These are phyloP conservation scores for Omphalotus guepiniiformis DNA, from an alignment of 768 basidiomycete species.

Conservation along the genomic window DNA sequence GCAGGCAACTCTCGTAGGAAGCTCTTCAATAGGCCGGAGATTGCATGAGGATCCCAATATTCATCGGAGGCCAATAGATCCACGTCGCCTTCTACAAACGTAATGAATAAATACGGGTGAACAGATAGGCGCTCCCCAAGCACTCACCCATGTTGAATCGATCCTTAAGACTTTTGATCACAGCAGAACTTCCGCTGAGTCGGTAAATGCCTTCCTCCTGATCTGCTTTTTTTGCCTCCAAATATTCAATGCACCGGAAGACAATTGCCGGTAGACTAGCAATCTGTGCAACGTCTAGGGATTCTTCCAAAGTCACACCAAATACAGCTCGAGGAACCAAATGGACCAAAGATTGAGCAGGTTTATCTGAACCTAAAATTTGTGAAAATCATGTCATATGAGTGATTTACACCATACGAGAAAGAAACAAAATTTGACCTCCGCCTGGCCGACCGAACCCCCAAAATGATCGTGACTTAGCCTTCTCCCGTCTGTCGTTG, in stretches of 20 bases:
- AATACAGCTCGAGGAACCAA: slow-evolving; percentile 75
- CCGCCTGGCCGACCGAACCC: slow-evolving; percentile 72
- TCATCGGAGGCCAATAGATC: slow-evolving; percentile 85
- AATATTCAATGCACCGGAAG: slow-evolving; percentile 92
- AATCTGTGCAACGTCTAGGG: slow-evolving; percentile 84
- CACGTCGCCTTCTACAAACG: slow-evolving; percentile 83
- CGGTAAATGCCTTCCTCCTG: slow-evolving; percentile 98
- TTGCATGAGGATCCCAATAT: slow-evolving; percentile 96
- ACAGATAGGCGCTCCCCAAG: slow-evolving; percentile 9
- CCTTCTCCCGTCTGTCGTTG: slow-evolving; percentile 82
- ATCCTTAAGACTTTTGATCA: slow-evolving; percentile 91
- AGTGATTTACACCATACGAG: too few species aligned
- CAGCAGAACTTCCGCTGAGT: slow-evolving; percentile 89
- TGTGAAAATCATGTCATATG: too few species aligned
- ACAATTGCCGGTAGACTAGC: slow-evolving; percentile 91
- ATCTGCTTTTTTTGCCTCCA: slow-evolving; percentile 91
- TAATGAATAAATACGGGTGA: slow-evolving; percentile 8
- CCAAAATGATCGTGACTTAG: slow-evolving; percentile 93
- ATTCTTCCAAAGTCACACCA: slow-evolving; percentile 82
- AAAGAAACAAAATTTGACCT: slow-evolving; percentile 18
- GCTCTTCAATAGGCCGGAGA: slow-evolving; percentile 90
- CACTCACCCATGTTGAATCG: slow-evolving; percentile 83
- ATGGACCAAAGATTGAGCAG: slow-evolving; percentile 24
- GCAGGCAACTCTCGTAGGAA: slow-evolving; percentile 92
- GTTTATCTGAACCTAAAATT: neutral